Evolutionary conservation across 1,139 yeast genomes (phyloP).

Genomic region (Geotrichum aggregatum): DNA sequence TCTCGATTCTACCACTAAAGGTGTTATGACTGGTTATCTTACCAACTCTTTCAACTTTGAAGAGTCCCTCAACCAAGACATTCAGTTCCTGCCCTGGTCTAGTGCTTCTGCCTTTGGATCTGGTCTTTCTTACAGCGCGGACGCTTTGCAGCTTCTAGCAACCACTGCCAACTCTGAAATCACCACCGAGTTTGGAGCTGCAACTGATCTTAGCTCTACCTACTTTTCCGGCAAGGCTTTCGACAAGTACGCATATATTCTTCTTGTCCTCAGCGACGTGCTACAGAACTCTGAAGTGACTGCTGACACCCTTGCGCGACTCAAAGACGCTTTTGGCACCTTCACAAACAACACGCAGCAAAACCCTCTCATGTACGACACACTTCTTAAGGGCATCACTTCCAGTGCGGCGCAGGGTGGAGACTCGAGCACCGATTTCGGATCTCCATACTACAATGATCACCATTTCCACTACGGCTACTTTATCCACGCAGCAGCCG

Average conservation of each 20-base stretch:
- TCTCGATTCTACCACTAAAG: constrained; percentile 61
- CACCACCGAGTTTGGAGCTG: constrained; percentile 50
- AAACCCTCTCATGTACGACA: constrained; percentile 64
- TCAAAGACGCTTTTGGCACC: constrained; percentile 53
- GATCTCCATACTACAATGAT: constrained; percentile 63
- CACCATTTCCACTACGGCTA: constrained; percentile 77
- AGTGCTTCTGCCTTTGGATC: constrained; percentile 25
- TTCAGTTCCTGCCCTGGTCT: constrained; percentile 64
- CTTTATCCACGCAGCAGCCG: constrained; percentile 68
- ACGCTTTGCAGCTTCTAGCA: constrained; percentile 52
- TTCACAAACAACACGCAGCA: constrained; percentile 51
- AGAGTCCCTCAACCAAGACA: constrained; percentile 54
- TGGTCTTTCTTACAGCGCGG: constrained; percentile 28
- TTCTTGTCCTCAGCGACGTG: constrained; percentile 52
- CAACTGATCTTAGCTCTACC: constrained; percentile 51
- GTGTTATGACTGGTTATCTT: constrained; percentile 55
- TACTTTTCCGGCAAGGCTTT: constrained; percentile 67
- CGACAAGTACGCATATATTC: constrained; percentile 68
- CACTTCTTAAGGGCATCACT: constrained; percentile 61
- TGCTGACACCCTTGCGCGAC: constrained; percentile 42
- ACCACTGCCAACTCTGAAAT: constrained; percentile 56
- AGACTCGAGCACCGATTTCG: constrained; percentile 54
- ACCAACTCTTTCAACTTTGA: constrained; percentile 49
- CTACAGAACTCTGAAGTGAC: constrained; percentile 23
- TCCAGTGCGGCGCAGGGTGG: constrained; percentile 46